Base-by-base conservation (phyloP, 1,139 yeast species). In the Blastobotrys arbuscula region DNA sequence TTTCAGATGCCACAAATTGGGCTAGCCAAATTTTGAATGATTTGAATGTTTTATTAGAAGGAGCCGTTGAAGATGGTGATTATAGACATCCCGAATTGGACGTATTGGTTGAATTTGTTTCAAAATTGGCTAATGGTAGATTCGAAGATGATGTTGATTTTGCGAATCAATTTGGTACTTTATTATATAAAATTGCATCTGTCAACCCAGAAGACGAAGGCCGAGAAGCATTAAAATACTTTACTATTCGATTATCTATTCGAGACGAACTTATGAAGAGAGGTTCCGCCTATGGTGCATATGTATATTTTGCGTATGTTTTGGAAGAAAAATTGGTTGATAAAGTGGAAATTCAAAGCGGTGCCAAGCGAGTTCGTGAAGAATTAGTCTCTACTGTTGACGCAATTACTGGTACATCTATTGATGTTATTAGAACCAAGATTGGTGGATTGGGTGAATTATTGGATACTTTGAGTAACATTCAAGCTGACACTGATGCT, bases 1-100 rank as follows among this genome's bases (percentile, higher is more conserved):
- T 42, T 2, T 12, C 9, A 2, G 21, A 20, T 16, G 37, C 38
- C 34, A 16, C 7, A 8, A 15, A 10, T 3, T 10, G 19, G 10
- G 39, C 39, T 3, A 13, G 2, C 21, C 16, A 31, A 13, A 13
- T 42, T n/a, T 16, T 34, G 16, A 8, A 12, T 7, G 39, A 42
- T 31, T 23, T 42, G 9, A 20, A 33, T 13, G 15, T 2, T 3
- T 10, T 42, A 9, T 18, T 15, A 10, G 16, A 20, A 10, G 10
- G 18, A 20, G 42, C 37, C 12, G 18, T 2, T 12, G 31, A 2
- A 8, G 40, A 20, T 10, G 24, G 24, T 24, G 40, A 20, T 18
- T 40, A 28, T 19, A 21, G n/a, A 15, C 43, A 40, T 16, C 39
- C 45, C n/a, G 45, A 42, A 21, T 30, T 34, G 7, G 45, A 23